A percentile compares a stretch with the other conserved stretches of the same genome.
Evolutionary conservation across 2,329 filamentous ascomycete species (phyloP).

Genomic region (Chrysoporthe austroafricana): DNA sequence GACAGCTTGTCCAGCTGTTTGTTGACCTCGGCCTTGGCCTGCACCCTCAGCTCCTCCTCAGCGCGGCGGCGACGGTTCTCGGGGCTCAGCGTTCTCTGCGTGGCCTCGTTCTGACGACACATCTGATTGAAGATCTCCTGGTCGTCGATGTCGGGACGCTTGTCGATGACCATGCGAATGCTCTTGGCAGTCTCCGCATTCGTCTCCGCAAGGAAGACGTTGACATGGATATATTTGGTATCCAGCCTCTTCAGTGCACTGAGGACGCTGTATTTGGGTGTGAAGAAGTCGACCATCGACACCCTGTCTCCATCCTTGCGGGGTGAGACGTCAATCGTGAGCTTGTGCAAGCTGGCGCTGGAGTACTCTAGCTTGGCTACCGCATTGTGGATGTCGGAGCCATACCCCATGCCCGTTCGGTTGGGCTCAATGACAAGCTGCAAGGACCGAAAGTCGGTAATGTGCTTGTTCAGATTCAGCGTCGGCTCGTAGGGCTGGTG

Average conservation of each 20-base stretch:
- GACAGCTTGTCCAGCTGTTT: conserved; percentile 28
- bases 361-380: conserved; percentile 13
- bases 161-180: conserved; percentile 22
- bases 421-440: conserved; percentile 49
- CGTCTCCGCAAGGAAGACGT: conserved; percentile 29
- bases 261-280: conserved; percentile 18
- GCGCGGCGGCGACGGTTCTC: conserved; percentile 26
- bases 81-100: conserved; percentile 25
- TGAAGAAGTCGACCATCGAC: not conserved
- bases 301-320: conserved; percentile 31
- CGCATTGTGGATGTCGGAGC: conserved; percentile 29
- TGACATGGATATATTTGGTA: conserved; percentile 10
- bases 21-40: not conserved
- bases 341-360: conserved; percentile 41
- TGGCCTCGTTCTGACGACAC: conserved; percentile 13
- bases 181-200: conserved; percentile 37
- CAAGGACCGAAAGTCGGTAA: conserved; percentile 46
- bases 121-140: conserved; percentile 18
- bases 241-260: conserved; percentile 16
- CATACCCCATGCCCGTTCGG: conserved; percentile 37
- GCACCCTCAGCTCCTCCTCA: conserved; percentile 26
- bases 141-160: conserved; percentile 14
- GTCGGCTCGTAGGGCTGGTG: conserved; percentile 11
- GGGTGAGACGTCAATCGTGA: conserved; percentile 46
- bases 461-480: conserved; percentile 44